A percentile compares a stretch with the other conserved stretches of the same genome.
Evolutionary conservation across 1,284 basidiomycete genomes (phyloP).

Genomic region (Meripilus lineatus): DNA sequence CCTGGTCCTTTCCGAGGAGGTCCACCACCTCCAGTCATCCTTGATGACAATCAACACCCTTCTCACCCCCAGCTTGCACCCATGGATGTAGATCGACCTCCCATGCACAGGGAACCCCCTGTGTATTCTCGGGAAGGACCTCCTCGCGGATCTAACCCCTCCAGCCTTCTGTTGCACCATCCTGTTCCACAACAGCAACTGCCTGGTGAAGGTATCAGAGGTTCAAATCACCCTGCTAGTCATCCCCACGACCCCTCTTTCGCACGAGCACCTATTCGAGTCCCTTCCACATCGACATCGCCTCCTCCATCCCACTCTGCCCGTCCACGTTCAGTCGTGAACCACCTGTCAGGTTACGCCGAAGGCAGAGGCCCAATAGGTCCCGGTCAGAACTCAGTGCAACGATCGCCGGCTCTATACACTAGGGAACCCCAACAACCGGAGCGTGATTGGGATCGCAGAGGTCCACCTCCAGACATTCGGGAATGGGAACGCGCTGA

Average conservation of each 20-base stretch:
- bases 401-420: conserved; percentile 55
- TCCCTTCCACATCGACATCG: conserved; percentile 46
- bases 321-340: conserved; percentile 42
- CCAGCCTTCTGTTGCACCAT: conserved; percentile 58
- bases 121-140: conserved; percentile 36
- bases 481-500: conserved; percentile 44
- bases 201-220: conserved; percentile 43
- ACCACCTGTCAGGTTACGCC: conserved; percentile 28
- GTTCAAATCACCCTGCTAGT: conserved; percentile 29
- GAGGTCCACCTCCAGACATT: conserved; percentile 17
- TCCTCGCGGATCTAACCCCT: conserved; percentile 45
- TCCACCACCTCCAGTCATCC: conserved; percentile 70
- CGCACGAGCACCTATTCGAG: conserved; percentile 37
- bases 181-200: conserved; percentile 53
- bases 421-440: conserved; percentile 38
- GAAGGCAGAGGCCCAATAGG: conserved; percentile 45
- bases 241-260: conserved; percentile 52
- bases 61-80: conserved; percentile 72
- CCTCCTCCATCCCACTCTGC: conserved; percentile 44
- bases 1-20: conserved; percentile 73
- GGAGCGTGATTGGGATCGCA: conserved; percentile 34
- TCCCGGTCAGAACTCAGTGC: conserved; percentile 39
- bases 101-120: conserved; percentile 48
- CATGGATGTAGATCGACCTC: conserved; percentile 78
- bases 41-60: conserved; percentile 66